phyloP scores from a whole-genome alignment of 257 asterid species.

The Ocimum tenuiflorum region DNA sequence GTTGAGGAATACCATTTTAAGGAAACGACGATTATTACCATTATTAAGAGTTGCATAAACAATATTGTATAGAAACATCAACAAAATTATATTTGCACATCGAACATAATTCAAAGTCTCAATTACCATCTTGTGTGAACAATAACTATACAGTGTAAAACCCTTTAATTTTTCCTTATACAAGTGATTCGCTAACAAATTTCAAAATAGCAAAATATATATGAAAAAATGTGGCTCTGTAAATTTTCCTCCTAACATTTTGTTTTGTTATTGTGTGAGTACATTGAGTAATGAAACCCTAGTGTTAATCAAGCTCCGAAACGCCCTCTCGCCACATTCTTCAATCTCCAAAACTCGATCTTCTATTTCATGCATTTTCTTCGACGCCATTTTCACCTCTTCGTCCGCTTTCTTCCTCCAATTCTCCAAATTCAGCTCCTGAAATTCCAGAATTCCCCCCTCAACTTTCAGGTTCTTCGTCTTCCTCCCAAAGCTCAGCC shows the following conservation, averaged over 20 bases:
- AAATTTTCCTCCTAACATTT: background rate
- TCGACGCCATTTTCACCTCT: conserved; percentile 41
- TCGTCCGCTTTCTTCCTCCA: conserved; percentile 46
- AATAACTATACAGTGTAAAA: conserved; percentile 13
- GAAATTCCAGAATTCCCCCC: conserved; percentile 46
- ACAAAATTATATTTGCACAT: background rate
- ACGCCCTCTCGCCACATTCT: conserved; percentile 51
- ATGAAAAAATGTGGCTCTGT: too few species aligned
- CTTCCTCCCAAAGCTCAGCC: conserved; percentile 36
- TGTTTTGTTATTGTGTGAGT: conserved; percentile 37
- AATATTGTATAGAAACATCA: too few species aligned
- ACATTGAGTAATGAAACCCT: conserved; percentile 81
- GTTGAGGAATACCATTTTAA: too few species aligned
- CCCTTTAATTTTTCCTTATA: background rate
- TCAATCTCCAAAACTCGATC: conserved; percentile 59
- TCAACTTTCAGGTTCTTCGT: conserved; percentile 29
- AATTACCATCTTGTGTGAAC: background rate
- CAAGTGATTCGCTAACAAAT: background rate
- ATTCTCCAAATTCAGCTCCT: conserved; percentile 29
- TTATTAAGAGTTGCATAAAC: too few species aligned
- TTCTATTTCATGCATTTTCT: conserved; percentile 51
- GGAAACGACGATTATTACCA: too few species aligned
- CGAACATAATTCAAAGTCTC: background rate
- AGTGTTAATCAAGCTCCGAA: conserved; percentile 66
- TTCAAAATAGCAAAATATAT: background rate